Percentiles rank a stretch among this genome's conserved stretches.
Evolutionary conservation across 352 stramenopile genomes (phyloP).

Genomic region (Pythium aquatile): DNA sequence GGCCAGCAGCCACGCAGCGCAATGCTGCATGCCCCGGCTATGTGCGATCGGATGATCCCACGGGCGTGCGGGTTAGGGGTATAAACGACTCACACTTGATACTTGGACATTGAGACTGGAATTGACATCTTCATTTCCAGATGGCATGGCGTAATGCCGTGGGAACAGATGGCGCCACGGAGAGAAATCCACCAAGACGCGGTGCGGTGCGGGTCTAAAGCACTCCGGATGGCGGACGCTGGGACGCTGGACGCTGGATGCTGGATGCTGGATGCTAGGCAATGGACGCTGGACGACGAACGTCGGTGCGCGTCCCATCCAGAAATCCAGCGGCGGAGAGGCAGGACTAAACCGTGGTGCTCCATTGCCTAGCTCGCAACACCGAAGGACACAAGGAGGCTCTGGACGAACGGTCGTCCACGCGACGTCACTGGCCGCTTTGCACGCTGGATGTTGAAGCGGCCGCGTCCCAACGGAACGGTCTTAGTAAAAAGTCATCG

Average conservation of each 20-base stretch:
- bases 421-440: not conserved
- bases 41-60: constrained; percentile 4
- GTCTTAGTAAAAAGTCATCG: no score
- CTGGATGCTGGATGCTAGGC: not conserved
- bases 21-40: not conserved
- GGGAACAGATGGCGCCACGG: not conserved
- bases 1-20: not conserved
- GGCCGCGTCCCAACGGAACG: not conserved
- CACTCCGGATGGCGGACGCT: not conserved
- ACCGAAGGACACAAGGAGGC: not conserved
- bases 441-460: not conserved
- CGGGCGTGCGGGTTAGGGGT: not conserved
- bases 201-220: not conserved
- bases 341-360: not conserved
- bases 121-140: constrained; percentile 28
- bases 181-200: constrained; percentile 16
- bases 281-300: not conserved
- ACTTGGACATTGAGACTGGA: constrained; percentile 7
- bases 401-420: not conserved
- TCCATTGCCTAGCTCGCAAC: not conserved
- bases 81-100: constrained; percentile 27
- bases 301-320: not conserved
- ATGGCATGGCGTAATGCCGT: constrained; percentile 5
- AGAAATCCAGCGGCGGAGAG: not conserved
- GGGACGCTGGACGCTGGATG: not conserved